These are phyloP conservation scores for Emergomyces africanus DNA, from an alignment of 2,329 filamentous ascomycete species.

Conservation along the genomic window DNA sequence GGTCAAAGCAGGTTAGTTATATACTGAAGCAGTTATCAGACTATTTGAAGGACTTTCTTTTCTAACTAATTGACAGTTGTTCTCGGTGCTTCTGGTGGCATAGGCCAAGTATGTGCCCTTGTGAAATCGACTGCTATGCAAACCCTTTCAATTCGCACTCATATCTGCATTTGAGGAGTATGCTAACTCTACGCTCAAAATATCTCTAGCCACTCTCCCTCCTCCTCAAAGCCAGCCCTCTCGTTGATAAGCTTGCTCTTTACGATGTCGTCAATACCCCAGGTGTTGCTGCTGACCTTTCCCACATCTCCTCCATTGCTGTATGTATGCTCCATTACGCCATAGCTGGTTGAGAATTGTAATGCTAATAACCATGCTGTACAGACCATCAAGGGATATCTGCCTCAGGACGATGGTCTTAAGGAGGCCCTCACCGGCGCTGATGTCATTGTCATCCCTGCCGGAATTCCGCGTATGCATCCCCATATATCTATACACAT, in stretches of 20 bases:
- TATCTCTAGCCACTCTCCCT: constrained; percentile 72
- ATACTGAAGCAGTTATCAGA: neutral
- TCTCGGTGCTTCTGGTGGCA: constrained; percentile 94
- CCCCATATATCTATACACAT: neutral
- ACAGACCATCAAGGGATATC: constrained; percentile 75
- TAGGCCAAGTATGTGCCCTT: constrained; percentile 68
- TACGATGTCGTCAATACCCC: constrained; percentile 99
- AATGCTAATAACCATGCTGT: neutral
- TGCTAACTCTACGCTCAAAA: constrained; percentile 3
- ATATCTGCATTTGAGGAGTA: neutral
- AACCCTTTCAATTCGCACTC: neutral
- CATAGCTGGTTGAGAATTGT: too few species aligned
- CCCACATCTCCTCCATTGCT: constrained; percentile 87
- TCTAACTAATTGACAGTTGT: constrained; percentile 43
- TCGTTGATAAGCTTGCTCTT: constrained; percentile 83
- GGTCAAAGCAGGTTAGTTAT: constrained; percentile 33
- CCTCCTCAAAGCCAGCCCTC: constrained; percentile 79
- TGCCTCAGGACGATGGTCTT: constrained; percentile 73
- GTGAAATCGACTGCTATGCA: neutral
- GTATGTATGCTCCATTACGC: constrained; percentile 37
- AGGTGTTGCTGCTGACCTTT: constrained; percentile 90
- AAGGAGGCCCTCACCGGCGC: constrained; percentile 83
- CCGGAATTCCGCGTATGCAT: constrained; percentile 84
- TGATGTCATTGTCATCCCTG: constrained; percentile 93
- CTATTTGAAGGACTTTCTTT: neutral